phyloP scores from a whole-genome alignment of 768 basidiomycete genomes.

The Lentinula boryana region DNA sequence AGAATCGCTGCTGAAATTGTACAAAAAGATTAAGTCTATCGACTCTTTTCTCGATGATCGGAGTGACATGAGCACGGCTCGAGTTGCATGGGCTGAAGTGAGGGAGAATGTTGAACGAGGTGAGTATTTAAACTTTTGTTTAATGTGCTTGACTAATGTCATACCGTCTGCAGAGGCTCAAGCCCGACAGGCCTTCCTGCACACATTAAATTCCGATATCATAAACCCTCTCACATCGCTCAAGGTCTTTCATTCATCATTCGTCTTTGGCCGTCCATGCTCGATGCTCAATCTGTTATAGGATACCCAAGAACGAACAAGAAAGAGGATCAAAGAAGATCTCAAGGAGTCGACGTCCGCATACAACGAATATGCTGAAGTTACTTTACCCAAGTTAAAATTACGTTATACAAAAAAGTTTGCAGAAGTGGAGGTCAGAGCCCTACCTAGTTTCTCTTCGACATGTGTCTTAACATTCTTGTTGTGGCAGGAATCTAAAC shows the following conservation, averaged over 20 bases:
- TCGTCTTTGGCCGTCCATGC: neutral
- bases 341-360: conserved; percentile 70
- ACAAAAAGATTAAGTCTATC: conserved; percentile 62
- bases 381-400: conserved; percentile 75
- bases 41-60: conserved; percentile 74
- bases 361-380: conserved; percentile 80
- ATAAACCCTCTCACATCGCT: conserved; percentile 60
- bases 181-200: conserved; percentile 72
- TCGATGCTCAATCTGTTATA: conserved; percentile 20
- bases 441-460: neutral
- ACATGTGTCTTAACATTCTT: conserved; percentile 4
- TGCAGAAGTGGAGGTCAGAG: conserved; percentile 74
- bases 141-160: conserved; percentile 5
- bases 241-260: conserved; percentile 39
- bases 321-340: conserved; percentile 88
- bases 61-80: conserved; percentile 52
- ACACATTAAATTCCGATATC: conserved; percentile 67
- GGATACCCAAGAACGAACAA: conserved; percentile 91
- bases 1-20: conserved; percentile 67
- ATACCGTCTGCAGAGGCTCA: conserved; percentile 58
- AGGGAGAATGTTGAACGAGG: conserved; percentile 83
- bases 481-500: conserved; percentile 57
- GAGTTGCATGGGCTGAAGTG: conserved; percentile 79
- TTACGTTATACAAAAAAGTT: conserved; percentile 78
- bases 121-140: conserved; percentile 20